Evolutionary conservation across 768 basidiomycete genomes (phyloP).

Genomic region (Leccinellum albellum): DNA sequence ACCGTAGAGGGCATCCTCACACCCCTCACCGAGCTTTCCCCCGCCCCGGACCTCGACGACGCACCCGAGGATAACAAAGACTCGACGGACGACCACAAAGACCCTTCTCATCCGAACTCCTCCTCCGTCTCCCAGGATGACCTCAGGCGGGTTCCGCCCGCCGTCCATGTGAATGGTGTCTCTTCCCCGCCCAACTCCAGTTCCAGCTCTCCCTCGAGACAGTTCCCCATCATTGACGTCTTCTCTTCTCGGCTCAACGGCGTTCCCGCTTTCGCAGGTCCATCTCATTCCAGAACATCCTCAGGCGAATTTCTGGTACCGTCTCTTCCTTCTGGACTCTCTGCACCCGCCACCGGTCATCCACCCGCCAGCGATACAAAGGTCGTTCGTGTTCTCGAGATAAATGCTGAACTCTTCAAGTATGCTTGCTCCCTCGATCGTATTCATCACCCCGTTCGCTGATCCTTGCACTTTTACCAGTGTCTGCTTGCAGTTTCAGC

Average conservation of each 20-base stretch:
- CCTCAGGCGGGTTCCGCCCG: slow-evolving; percentile 16
- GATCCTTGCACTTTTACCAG: slow-evolving; percentile 32
- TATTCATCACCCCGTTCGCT: slow-evolving; percentile 1
- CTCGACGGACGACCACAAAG: slow-evolving; percentile 34
- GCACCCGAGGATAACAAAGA: slow-evolving; percentile 26
- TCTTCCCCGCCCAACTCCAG: slow-evolving; percentile 18
- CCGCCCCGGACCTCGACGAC: slow-evolving; percentile 58
- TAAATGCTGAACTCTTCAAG: slow-evolving; percentile 71
- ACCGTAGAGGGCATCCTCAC: slow-evolving; percentile 44
- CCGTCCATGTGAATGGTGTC: slow-evolving; percentile 22
- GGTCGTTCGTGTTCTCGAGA: slow-evolving; percentile 57
- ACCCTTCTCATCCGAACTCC: slow-evolving; percentile 6
- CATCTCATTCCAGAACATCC: slow-evolving; percentile 28
- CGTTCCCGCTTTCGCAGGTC: slow-evolving; percentile 11
- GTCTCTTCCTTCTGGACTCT: slow-evolving; percentile 27
- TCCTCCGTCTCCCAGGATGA: slow-evolving; percentile 18
- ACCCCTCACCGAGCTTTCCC: slow-evolving; percentile 74
- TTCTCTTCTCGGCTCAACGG: slow-evolving; percentile 22
- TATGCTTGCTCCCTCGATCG: slow-evolving; percentile 29
- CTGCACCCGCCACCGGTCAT: slow-evolving; percentile 6
- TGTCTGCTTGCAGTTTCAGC: slow-evolving; percentile 59
- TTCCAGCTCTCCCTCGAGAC: slow-evolving; percentile 20
- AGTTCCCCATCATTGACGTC: slow-evolving; percentile 19
- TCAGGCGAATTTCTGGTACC: slow-evolving; percentile 28
- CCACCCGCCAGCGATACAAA: slow-evolving; percentile 32